These are phyloP conservation scores for Blastocystis sp. DNA, from an alignment of 352 stramenopile species.

Conservation along the genomic window DNA sequence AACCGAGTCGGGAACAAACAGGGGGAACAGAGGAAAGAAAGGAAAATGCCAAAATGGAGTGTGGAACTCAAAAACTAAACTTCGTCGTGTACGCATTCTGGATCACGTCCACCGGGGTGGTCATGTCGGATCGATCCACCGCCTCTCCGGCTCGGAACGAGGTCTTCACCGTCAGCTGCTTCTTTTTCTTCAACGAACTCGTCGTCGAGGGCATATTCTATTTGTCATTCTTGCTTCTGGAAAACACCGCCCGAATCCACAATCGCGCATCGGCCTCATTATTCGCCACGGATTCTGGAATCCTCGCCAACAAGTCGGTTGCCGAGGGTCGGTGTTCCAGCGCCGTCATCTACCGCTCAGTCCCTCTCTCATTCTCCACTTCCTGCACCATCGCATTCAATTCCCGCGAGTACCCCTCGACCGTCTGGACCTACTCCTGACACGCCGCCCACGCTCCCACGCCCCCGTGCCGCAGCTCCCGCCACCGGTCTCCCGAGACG, in stretches of 20 bases:
- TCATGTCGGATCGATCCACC: constrained; percentile 39
- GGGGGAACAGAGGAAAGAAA: not conserved
- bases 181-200: constrained; percentile 37
- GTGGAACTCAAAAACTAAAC: constrained; percentile 34
- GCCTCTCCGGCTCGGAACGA: not conserved
- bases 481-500: constrained; percentile 25
- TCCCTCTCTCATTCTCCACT: not conserved
- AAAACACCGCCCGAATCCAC: constrained; percentile 5
- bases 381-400: constrained; percentile 49
- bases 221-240: not conserved
- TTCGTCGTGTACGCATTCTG: constrained; percentile 49
- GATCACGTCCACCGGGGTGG: constrained; percentile 45
- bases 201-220: constrained; percentile 2
- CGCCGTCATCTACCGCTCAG: constrained; percentile 46
- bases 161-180: not conserved
- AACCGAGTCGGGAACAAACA: constrained; percentile 13
- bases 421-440: not conserved
- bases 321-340: not conserved
- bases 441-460: not conserved
- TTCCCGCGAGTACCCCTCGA: constrained; percentile 24
- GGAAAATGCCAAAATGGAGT: constrained; percentile 16
- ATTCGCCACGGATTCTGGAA: not conserved
- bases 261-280: not conserved
- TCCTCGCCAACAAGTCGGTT: not conserved
- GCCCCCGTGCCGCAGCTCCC: not conserved